These are phyloP conservation scores for Boletellus sp. DNA, from an alignment of 768 basidiomycete genomes.

Conservation along the genomic window DNA sequence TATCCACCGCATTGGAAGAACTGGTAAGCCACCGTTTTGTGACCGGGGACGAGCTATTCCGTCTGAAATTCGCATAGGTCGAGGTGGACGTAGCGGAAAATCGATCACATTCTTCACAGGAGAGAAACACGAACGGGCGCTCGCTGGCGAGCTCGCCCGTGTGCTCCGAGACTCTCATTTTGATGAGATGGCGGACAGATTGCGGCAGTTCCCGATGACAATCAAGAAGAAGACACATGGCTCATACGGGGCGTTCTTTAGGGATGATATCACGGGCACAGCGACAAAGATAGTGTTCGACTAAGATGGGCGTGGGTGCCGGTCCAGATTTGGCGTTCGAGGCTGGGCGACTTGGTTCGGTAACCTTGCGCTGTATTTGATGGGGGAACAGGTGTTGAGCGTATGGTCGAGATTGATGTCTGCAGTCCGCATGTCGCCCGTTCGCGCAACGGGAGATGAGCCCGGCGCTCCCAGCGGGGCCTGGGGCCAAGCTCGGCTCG, in stretches of 20 bases:
- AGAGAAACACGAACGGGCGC: slow-evolving; percentile 74
- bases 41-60: neutral
- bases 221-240: slow-evolving; percentile 96
- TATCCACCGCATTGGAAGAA: slow-evolving; percentile 86
- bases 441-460: too few species aligned
- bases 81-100: slow-evolving; percentile 86
- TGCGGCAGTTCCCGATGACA: slow-evolving; percentile 91
- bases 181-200: slow-evolving; percentile 53
- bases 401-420: neutral
- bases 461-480: too few species aligned
- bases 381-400: slow-evolving; percentile 5
- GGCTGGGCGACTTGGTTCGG: neutral
- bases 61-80: slow-evolving; percentile 45
- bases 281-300: slow-evolving; percentile 78
- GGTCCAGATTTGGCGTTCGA: neutral
- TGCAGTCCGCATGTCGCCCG: too few species aligned
- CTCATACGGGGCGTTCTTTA: slow-evolving; percentile 83
- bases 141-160: slow-evolving; percentile 91
- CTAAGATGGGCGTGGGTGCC: slow-evolving; percentile 22
- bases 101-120: slow-evolving; percentile 98
- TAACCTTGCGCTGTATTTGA: slow-evolving; percentile 8
- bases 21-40: slow-evolving; percentile 46
- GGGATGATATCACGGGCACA: slow-evolving; percentile 55
- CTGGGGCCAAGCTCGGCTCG: too few species aligned
- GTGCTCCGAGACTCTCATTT: slow-evolving; percentile 88